These are phyloP conservation scores for Calycina herbarum DNA, from an alignment of 2,329 filamentous ascomycete species.

Conservation along the genomic window DNA sequence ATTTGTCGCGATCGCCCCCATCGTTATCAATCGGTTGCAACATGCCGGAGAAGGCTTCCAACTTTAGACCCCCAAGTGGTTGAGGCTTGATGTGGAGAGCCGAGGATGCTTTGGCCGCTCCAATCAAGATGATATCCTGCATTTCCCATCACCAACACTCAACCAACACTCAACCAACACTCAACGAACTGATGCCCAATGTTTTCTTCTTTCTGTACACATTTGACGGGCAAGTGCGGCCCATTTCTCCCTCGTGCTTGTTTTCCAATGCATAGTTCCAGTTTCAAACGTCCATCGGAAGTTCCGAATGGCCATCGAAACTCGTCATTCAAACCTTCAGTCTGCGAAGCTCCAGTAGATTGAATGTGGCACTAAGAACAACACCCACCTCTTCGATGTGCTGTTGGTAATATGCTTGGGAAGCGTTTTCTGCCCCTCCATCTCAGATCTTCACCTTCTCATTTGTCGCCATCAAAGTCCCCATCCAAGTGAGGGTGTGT, in stretches of 20 bases:
- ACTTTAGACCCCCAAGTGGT: background rate
- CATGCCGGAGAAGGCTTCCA: slow-evolving; percentile 1
- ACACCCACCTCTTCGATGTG: background rate
- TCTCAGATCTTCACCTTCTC: background rate
- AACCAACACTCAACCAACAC: too few relatives aligned
- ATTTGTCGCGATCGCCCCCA: background rate
- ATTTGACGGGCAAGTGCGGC: background rate
- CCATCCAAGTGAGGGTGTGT: background rate
- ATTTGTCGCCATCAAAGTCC: slow-evolving; percentile 1
- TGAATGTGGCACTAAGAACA: background rate
- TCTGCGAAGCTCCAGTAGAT: background rate
- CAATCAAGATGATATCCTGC: background rate
- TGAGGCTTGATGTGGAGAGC: background rate
- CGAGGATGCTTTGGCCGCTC: slow-evolving; percentile 4
- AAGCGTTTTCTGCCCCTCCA: background rate
- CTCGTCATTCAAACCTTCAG: background rate
- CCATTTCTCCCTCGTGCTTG: background rate
- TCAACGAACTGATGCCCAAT: background rate
- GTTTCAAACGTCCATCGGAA: background rate
- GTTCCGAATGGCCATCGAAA: background rate
- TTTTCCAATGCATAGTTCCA: background rate
- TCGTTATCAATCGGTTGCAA: slow-evolving; percentile 9
- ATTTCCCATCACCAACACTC: background rate
- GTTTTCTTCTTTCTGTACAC: background rate
- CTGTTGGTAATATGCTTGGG: background rate